phyloP scores from a whole-genome alignment of 2,329 filamentous ascomycete genomes.

The Massarina eburnea region DNA sequence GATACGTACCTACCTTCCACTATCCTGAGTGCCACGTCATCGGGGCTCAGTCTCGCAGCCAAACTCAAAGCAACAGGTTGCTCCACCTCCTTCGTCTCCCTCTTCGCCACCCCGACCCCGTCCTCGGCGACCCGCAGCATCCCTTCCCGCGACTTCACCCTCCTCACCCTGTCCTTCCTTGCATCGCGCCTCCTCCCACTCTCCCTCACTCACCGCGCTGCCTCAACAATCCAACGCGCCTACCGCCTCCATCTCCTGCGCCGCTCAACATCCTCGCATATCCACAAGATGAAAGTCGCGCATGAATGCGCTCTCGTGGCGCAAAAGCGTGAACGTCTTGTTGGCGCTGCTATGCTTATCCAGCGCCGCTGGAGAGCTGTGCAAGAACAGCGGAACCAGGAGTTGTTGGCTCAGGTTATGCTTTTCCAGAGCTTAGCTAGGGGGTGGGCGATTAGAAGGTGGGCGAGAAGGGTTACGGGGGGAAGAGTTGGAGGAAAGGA shows the following conservation, averaged over 20 bases:
- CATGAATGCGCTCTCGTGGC: slow-evolving; percentile 52
- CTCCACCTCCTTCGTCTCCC: slow-evolving; percentile 48
- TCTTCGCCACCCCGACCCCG: slow-evolving; percentile 40
- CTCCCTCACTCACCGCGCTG: slow-evolving; percentile 53
- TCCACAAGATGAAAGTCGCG: slow-evolving; percentile 47
- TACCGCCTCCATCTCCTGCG: slow-evolving; percentile 48
- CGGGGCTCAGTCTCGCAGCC: slow-evolving; percentile 26
- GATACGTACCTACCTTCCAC: slow-evolving; percentile 54
- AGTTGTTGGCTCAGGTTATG: slow-evolving; percentile 41
- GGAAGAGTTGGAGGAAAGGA: slow-evolving; percentile 33
- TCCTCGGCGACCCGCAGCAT: slow-evolving; percentile 41
- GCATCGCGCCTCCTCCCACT: slow-evolving; percentile 60
- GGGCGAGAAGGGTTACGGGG: slow-evolving; percentile 25
- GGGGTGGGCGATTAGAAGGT: slow-evolving; percentile 44
- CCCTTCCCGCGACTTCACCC: slow-evolving; percentile 57
- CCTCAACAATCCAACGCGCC: slow-evolving; percentile 54
- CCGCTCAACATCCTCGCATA: slow-evolving; percentile 31
- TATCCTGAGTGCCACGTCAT: slow-evolving; percentile 5
- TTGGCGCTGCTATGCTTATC: slow-evolving; percentile 45
- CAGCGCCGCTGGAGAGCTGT: slow-evolving; percentile 49
- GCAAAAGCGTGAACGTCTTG: slow-evolving; percentile 45
- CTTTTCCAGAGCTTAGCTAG: slow-evolving; percentile 48
- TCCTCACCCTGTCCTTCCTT: slow-evolving; percentile 61
- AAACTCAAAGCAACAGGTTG: slow-evolving; percentile 47
- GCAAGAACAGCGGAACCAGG: slow-evolving; percentile 36